These are phyloP conservation scores for Evernia prunastri DNA, from an alignment of 495 filamentous ascomycete species.

Conservation along the genomic window DNA sequence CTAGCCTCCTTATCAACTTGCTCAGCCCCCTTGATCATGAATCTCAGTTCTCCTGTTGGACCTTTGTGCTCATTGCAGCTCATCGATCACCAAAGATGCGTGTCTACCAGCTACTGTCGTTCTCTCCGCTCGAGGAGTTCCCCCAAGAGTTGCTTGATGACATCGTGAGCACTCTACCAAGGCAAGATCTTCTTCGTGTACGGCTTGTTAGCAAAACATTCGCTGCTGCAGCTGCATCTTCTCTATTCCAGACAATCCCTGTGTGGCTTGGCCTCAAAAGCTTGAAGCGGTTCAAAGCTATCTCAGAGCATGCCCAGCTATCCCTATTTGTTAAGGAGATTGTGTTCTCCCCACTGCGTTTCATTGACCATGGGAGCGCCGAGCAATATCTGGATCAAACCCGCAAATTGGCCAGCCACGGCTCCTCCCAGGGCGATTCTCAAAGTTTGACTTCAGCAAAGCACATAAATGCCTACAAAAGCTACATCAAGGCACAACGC, in stretches of 20 bases:
- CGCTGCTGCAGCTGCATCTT: not conserved
- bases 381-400: not conserved
- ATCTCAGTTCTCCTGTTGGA: not conserved
- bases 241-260: slow-evolving; percentile 11
- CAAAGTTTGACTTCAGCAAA: not conserved
- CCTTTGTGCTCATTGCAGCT: not conserved
- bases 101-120: slow-evolving; percentile 1
- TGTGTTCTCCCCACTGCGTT: slow-evolving; percentile 13
- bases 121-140: slow-evolving; percentile 6
- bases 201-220: slow-evolving; percentile 1
- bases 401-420: not conserved
- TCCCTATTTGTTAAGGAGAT: slow-evolving; percentile 13
- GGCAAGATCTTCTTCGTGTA: not conserved
- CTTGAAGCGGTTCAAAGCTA: slow-evolving; percentile 5
- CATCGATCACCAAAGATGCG: not conserved
- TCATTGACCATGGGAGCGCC: not conserved
- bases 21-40: not conserved
- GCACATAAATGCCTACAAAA: slow-evolving; percentile 6
- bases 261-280: slow-evolving; percentile 16
- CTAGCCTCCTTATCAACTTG: not conserved
- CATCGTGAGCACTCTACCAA: not conserved
- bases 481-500: not conserved
- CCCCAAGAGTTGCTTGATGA: slow-evolving; percentile 4
- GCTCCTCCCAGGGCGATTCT: not conserved
- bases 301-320: slow-evolving; percentile 12